These are phyloP conservation scores for Starmera stellimalicola DNA, from an alignment of 1,139 yeast species.

Conservation along the genomic window DNA sequence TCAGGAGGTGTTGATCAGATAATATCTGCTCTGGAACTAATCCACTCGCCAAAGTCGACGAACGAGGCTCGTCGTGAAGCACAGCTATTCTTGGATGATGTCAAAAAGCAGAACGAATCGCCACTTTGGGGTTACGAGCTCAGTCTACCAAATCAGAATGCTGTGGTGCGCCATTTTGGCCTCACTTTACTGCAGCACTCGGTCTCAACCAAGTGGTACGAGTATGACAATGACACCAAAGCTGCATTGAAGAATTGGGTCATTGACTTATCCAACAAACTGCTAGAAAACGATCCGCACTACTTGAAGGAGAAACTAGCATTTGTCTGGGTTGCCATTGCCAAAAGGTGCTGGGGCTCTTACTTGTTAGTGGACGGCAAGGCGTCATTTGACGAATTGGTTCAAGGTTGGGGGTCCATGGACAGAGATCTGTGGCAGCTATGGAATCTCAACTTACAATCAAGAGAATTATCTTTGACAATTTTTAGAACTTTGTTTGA, in stretches of 20 bases:
- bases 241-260: constrained; percentile 77
- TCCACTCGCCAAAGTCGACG: constrained; percentile 63
- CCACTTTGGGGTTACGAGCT: constrained; percentile 92
- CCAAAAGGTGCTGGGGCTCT: constrained; percentile 89
- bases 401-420: constrained; percentile 86
- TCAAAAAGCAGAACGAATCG: constrained; percentile 71
- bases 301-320: constrained; percentile 86
- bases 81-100: constrained; percentile 63
- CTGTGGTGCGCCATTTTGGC: constrained; percentile 85
- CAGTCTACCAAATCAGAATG: constrained; percentile 54
- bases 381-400: constrained; percentile 32
- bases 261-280: constrained; percentile 59
- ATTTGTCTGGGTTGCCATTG: constrained; percentile 82
- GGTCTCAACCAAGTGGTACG: constrained; percentile 45
- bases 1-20: constrained; percentile 58
- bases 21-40: constrained; percentile 65
- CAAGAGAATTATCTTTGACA: constrained; percentile 68
- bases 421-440: constrained; percentile 64
- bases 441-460: constrained; percentile 57
- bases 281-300: constrained; percentile 67
- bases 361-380: constrained; percentile 25
- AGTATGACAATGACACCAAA: constrained; percentile 54
- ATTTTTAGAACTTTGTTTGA: constrained; percentile 84
- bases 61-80: constrained; percentile 61
- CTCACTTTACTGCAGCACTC: constrained; percentile 70